Conservation (phyloP, 75 land plant genomes). For the Pinus tabuliformis region DNA sequence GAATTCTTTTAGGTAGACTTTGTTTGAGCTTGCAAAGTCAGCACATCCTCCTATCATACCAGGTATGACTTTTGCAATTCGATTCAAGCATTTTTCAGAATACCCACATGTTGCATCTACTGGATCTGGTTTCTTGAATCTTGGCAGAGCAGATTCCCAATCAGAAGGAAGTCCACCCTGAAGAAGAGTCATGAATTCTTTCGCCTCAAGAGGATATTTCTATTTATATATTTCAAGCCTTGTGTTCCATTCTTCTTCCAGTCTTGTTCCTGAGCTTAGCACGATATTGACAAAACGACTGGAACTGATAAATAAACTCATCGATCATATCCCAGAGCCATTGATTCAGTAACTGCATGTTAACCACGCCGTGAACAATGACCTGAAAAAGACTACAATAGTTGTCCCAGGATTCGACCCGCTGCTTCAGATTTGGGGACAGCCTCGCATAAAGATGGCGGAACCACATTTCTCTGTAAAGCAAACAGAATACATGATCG, state of each 20-base stretch:
- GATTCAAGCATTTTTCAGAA: constrained; percentile 73
- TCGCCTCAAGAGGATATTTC: constrained; percentile 68
- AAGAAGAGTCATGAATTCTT: constrained; percentile 56
- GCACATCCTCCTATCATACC: constrained; percentile 89
- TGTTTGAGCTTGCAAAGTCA: constrained; percentile 87
- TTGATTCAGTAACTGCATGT: too few species aligned
- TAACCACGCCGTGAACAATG: too few species aligned
- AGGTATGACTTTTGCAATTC: constrained; percentile 61
- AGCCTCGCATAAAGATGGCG: too few species aligned
- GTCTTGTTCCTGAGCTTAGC: too few species aligned
- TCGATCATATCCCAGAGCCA: too few species aligned
- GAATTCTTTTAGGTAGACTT: constrained; percentile 60
- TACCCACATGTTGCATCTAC: constrained; percentile 82
- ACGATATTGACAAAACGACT: too few species aligned
- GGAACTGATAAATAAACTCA: too few species aligned
- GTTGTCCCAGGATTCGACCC: too few species aligned
- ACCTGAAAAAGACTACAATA: too few species aligned
- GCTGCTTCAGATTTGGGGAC: too few species aligned
- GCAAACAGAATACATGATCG: too few species aligned
- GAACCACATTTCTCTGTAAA: too few species aligned
- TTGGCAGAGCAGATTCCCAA: constrained; percentile 76
- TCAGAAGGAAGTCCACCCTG: constrained; percentile 50
- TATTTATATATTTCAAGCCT: constrained; percentile 28
- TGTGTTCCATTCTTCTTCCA: constrained; percentile 49
- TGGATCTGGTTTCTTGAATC: constrained; percentile 46